Conservation (phyloP, 805 yeast species). For the Ogataea pignaliae region DNA sequence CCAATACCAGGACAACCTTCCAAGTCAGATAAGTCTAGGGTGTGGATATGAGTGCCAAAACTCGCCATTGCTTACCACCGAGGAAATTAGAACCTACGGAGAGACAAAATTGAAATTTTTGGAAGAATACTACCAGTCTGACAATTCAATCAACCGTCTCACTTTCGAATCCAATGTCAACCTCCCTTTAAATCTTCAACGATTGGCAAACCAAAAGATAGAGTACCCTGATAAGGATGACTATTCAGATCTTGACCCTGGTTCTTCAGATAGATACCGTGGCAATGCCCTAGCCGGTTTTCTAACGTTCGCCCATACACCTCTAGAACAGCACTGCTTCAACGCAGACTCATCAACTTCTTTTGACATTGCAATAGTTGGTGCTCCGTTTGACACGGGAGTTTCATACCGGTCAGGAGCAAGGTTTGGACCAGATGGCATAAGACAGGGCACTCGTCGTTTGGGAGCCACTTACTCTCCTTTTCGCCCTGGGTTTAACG, state of each 20-base stretch:
- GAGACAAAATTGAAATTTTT: constrained; percentile 14
- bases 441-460: constrained; percentile 42
- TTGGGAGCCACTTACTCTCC: constrained; percentile 36
- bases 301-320: constrained; percentile 16
- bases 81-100: constrained; percentile 7
- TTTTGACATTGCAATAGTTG: constrained; percentile 47
- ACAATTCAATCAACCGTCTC: constrained; percentile 4
- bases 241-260: constrained; percentile 17
- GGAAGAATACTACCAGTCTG: constrained; percentile 16
- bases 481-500: constrained; percentile 26
- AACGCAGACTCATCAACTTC: constrained; percentile 9
- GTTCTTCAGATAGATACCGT: constrained; percentile 17
- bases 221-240: constrained; percentile 19
- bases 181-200: constrained; percentile 7
- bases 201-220: constrained; percentile 5
- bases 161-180: constrained; percentile 7
- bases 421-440: constrained; percentile 49
- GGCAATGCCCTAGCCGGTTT: constrained; percentile 18
- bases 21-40: too few species aligned
- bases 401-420: constrained; percentile 52
- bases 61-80: not conserved
- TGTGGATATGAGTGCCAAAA: too few species aligned
- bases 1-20: too few species aligned
- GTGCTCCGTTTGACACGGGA: constrained; percentile 56
- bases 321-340: constrained; percentile 13